These are phyloP conservation scores for Ceratobasidium theobromae DNA, from an alignment of 1,284 basidiomycete genomes.

Conservation along the genomic window DNA sequence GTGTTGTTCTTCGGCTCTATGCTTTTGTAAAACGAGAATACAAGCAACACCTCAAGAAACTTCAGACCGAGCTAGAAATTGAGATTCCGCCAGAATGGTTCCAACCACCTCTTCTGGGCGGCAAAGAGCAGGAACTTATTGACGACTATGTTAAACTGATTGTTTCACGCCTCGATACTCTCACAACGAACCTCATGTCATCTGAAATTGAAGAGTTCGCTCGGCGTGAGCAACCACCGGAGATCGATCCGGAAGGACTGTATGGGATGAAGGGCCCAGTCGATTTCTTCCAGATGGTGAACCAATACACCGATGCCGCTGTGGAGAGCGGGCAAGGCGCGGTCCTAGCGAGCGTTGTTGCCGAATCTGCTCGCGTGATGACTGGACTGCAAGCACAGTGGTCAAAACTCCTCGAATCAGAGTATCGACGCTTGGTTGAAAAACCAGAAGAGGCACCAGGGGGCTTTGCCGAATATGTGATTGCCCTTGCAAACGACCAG, in stretches of 20 bases:
- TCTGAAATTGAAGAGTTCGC: conserved; percentile 87
- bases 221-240: conserved; percentile 80
- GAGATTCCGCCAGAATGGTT: conserved; percentile 78
- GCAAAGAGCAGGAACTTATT: conserved; percentile 89
- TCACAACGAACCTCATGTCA: conserved; percentile 92
- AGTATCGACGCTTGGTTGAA: conserved; percentile 85
- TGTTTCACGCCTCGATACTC: conserved; percentile 95
- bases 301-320: conserved; percentile 94
- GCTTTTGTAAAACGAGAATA: conserved; percentile 92
- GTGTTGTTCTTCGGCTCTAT: conserved; percentile 80
- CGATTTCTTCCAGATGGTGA: conserved; percentile 98
- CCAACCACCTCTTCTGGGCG: conserved; percentile 88
- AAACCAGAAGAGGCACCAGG: conserved; percentile 86
- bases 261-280: conserved; percentile 92
- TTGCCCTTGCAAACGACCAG: conserved; percentile 98
- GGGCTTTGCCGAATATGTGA: conserved; percentile 93
- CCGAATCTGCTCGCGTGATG: conserved; percentile 90
- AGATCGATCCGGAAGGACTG: conserved; percentile 83
- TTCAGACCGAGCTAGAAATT: conserved; percentile 56
- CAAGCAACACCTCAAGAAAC: conserved; percentile 82
- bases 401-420: conserved; percentile 79
- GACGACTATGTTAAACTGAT: conserved; percentile 96
- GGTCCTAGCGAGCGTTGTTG: conserved; percentile 87
- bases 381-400: conserved; percentile 86
- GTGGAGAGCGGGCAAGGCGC: conserved; percentile 94